phyloP scores from a whole-genome alignment of 805 yeast species.

The Ogataea trehaloabstinens region DNA sequence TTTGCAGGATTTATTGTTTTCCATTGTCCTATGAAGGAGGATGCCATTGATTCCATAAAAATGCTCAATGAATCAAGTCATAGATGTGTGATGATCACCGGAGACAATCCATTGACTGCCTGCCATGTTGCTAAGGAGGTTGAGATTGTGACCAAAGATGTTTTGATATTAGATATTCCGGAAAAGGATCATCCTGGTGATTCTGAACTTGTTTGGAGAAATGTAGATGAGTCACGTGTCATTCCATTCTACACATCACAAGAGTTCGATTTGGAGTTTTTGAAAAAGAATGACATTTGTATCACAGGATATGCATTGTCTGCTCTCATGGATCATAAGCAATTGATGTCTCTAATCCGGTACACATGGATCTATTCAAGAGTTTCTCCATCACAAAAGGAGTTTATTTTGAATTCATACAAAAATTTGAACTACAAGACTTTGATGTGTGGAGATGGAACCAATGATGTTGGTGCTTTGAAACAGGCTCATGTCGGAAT shows the following conservation, averaged over 20 bases:
- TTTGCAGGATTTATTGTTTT: conserved; percentile 95
- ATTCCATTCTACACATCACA: conserved; percentile 65
- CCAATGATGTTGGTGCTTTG: conserved; percentile 99
- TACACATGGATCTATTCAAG: conserved; percentile 97
- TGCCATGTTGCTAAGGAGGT: conserved; percentile 97
- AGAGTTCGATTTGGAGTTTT: conserved; percentile 53
- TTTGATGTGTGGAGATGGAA: conserved; percentile 99
- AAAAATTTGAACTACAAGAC: conserved; percentile 90
- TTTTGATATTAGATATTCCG: conserved; percentile 81
- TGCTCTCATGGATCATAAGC: conserved; percentile 62
- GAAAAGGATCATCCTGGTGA: conserved; percentile 58
- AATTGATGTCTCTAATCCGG: conserved; percentile 69
- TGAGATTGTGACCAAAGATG: conserved; percentile 77
- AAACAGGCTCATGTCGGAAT: conserved; percentile 98
- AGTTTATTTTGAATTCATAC: conserved; percentile 77
- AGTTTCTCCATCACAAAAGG: conserved; percentile 95
- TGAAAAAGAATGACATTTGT: conserved; percentile 77
- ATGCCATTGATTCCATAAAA: conserved; percentile 84
- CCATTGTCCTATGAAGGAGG: conserved; percentile 94
- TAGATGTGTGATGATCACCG: conserved; percentile 96
- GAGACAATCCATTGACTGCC: conserved; percentile 98
- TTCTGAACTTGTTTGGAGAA: conserved; percentile 76
- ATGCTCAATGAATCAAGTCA: conserved; percentile 96
- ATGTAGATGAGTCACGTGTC: conserved; percentile 70
- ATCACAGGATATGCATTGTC: conserved; percentile 88